Base-by-base conservation (phyloP, 805 yeast genomes). In the Wickerhamiella slavikovae region DNA sequence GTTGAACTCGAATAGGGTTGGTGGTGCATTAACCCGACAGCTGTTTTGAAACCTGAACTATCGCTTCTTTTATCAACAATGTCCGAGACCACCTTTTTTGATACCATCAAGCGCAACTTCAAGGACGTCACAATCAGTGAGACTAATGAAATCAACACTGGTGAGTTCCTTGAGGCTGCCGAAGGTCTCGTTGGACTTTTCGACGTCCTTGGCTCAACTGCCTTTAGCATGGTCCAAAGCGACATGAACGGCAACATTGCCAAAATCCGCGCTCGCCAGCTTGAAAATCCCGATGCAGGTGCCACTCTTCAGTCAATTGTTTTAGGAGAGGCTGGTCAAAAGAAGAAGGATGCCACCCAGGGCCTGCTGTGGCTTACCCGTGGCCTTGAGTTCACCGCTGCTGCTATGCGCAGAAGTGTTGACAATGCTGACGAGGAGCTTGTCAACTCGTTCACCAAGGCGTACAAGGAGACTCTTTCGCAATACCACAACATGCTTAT, bases 301-400 rank as follows among this genome's bases (percentile, higher is more conserved):
- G 47, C 57, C n/a, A 72, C 91, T 16, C 62, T 80, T 42, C 92
- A 82, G 56, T 80, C 66, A 36, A 59, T 80, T 48, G 73, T 82
- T 20, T 54, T 75, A 36, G 58, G 70, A 32, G 94, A 80, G 58
- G 71, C 67, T 25, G 62, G 60, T 22, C 68, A 68, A 39, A 68
- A 67, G 52, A 55, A 57, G 31, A 76, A 72, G 51, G 70, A 71
- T 36, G 92, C 93, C 24, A 80, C 93, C 9, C 93, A 82, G 54
- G 94, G 91, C 23, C 64, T 80, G 40, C 56, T 80, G 43, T 80
- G 94, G 94, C 64, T 80, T 41, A 62, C 71, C 17, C 46, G 61
- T 46, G 94, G 93, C 14, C 65, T 80, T 43, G 73, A 76, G 49
- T 82, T 80, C 60, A 80, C 94, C n/a, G 83, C 91, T 13, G 71